phyloP scores from a whole-genome alignment of 2,329 filamentous ascomycete species.

The Verticillium tricorpus region DNA sequence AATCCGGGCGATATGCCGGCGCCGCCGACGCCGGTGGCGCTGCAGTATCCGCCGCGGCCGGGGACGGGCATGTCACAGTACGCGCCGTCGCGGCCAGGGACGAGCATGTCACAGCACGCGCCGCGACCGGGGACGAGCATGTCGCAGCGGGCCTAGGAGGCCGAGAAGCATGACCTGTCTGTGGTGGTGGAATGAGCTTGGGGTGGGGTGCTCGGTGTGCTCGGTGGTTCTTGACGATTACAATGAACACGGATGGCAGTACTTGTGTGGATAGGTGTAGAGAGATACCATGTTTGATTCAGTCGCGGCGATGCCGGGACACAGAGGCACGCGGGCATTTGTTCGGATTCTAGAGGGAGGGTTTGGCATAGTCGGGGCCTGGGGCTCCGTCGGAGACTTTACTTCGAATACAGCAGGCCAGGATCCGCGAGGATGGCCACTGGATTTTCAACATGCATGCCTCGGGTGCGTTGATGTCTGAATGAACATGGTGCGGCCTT shows the following conservation, averaged over 20 bases:
- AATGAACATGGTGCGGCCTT: too few species aligned
- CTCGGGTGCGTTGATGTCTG: too few species aligned
- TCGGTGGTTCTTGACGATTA: background rate
- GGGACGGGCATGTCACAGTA: background rate
- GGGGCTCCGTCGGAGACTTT: background rate
- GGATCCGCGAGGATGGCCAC: background rate
- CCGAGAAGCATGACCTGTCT: background rate
- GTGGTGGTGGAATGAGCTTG: background rate
- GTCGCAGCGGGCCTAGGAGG: background rate
- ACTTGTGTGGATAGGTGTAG: constrained; percentile 7
- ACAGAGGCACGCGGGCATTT: background rate
- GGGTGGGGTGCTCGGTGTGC: too few species aligned
- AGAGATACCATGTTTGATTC: constrained; percentile 8
- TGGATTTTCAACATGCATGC: background rate
- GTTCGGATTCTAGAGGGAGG: background rate
- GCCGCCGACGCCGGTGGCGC: background rate
- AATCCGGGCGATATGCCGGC: constrained; percentile 2
- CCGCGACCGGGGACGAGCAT: background rate
- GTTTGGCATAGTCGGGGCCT: background rate
- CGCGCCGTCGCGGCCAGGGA: background rate
- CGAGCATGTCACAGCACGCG: background rate
- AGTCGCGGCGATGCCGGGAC: background rate
- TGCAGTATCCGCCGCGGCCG: background rate
- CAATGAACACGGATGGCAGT: background rate
- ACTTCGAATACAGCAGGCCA: background rate